Conservation (phyloP, 208 protist species). For the Leishmania amazonensis region DNA sequence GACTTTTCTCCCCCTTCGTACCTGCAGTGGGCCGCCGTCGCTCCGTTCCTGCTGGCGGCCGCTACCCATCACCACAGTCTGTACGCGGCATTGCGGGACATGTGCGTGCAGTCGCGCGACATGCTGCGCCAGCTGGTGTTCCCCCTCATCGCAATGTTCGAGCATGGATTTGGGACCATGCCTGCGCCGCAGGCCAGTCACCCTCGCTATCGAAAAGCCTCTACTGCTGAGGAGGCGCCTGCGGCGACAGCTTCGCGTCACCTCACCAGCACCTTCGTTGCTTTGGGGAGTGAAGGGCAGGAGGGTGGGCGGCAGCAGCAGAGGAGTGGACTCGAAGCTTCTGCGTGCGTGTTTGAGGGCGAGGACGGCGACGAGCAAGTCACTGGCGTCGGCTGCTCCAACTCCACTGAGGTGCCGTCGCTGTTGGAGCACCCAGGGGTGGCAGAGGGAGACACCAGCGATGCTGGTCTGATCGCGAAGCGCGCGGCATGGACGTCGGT, state of each 20-base stretch:
- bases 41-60: conserved; percentile 54
- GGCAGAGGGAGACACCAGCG: background rate
- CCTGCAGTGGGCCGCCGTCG: conserved; percentile 62
- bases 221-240: background rate
- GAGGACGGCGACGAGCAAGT: background rate
- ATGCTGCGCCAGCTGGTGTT: conserved; percentile 79
- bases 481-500: background rate
- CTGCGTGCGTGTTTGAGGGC: background rate
- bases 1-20: conserved; percentile 64
- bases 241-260: background rate
- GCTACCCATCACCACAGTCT: conserved; percentile 49
- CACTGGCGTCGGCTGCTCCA: background rate
- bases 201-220: background rate
- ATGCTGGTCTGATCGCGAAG: background rate
- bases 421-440: background rate
- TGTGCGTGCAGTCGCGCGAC: conserved; percentile 63
- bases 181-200: conserved; percentile 24
- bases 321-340: background rate
- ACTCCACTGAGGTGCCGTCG: background rate
- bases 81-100: conserved; percentile 54
- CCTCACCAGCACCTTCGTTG: background rate
- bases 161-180: conserved; percentile 46
- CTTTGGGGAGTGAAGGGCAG: background rate
- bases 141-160: conserved; percentile 63
- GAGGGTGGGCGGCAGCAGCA: background rate